These are phyloP conservation scores for Hyaloperonospora arabidopsidis DNA, from an alignment of 352 stramenopile species.

Conservation along the genomic window DNA sequence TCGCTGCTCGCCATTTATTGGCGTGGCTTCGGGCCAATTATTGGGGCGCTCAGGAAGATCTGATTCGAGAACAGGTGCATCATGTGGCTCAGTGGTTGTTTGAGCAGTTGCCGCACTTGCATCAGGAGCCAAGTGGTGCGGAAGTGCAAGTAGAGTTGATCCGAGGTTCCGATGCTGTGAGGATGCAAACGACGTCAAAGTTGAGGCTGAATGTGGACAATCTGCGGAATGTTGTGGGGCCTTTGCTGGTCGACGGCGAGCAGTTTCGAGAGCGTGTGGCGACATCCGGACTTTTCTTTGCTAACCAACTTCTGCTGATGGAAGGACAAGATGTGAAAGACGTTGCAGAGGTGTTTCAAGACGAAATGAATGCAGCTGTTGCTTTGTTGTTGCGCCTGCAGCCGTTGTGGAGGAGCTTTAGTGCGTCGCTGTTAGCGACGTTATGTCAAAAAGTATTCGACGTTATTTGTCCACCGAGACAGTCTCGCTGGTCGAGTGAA, in stretches of 20 bases:
- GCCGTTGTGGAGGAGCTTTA: conserved; percentile 37
- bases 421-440: conserved; percentile 43
- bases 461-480: conserved; percentile 7
- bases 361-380: conserved; percentile 27
- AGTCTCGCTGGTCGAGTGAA: conserved; percentile 7
- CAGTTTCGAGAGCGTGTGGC: conserved; percentile 47
- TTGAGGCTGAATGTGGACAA: conserved; percentile 37
- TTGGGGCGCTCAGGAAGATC: conserved; percentile 70
- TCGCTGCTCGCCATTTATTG: conserved; percentile 81
- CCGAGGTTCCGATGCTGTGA: not conserved
- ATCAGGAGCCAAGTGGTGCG: not conserved
- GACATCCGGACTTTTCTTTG: conserved; percentile 41
- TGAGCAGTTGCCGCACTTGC: conserved; percentile 22
- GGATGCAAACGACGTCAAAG: not conserved
- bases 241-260: conserved; percentile 51
- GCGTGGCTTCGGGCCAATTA: conserved; percentile 85
- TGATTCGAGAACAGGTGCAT: conserved; percentile 42
- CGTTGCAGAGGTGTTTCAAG: conserved; percentile 7
- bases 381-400: conserved; percentile 48
- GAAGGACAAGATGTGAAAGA: conserved; percentile 8
- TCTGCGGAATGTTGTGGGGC: conserved; percentile 49
- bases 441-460: conserved; percentile 47
- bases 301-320: conserved; percentile 4
- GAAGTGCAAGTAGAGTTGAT: conserved; percentile 5
- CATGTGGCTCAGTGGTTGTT: conserved; percentile 34